Evolutionary conservation across 768 basidiomycete genomes (phyloP).

Genomic region (Leucosporidium scottii): DNA sequence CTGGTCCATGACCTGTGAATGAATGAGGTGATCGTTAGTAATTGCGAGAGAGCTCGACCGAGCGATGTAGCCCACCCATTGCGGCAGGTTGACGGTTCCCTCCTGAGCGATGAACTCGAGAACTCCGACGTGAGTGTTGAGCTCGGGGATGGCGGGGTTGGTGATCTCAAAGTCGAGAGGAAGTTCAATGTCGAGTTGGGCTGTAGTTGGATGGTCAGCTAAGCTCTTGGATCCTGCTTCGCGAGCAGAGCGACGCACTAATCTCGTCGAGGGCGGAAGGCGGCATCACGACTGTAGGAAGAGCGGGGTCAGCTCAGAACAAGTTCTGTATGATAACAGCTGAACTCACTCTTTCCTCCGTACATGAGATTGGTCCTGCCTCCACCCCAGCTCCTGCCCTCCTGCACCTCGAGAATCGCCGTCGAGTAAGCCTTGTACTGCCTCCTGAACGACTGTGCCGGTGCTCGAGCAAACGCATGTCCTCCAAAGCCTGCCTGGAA

Average conservation of each 20-base stretch:
- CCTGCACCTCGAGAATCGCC: slow-evolving; percentile 36
- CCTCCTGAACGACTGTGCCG: slow-evolving; percentile 74
- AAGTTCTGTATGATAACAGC: not conserved
- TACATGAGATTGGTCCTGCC: slow-evolving; percentile 86
- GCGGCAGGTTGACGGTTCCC: slow-evolving; percentile 86
- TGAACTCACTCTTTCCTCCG: slow-evolving; percentile 77
- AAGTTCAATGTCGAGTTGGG: slow-evolving; percentile 73
- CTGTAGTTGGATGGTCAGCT: slow-evolving; percentile 32
- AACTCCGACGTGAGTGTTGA: slow-evolving; percentile 89
- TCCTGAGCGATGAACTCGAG: slow-evolving; percentile 98
- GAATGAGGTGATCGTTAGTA: not conserved
- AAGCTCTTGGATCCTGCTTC: slow-evolving; percentile 2
- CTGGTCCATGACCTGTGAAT: slow-evolving; percentile 81
- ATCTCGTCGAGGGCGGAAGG: slow-evolving; percentile 85
- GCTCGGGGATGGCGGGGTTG: slow-evolving; percentile 72
- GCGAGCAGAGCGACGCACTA: slow-evolving; percentile 44
- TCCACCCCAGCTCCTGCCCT: slow-evolving; percentile 43
- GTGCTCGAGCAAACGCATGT: slow-evolving; percentile 37
- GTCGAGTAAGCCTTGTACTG: slow-evolving; percentile 56
- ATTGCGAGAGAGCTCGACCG: not conserved
- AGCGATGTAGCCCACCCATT: slow-evolving; percentile 57
- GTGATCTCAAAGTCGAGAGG: slow-evolving; percentile 97
- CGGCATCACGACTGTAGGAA: slow-evolving; percentile 83
- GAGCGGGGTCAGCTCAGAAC: not conserved
- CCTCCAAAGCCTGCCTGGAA: slow-evolving; percentile 35